A percentile compares a stretch with the other conserved stretches of the same genome.
Evolutionary conservation across 768 basidiomycete species (phyloP).

Genomic region (Auricularia auricula-judae): DNA sequence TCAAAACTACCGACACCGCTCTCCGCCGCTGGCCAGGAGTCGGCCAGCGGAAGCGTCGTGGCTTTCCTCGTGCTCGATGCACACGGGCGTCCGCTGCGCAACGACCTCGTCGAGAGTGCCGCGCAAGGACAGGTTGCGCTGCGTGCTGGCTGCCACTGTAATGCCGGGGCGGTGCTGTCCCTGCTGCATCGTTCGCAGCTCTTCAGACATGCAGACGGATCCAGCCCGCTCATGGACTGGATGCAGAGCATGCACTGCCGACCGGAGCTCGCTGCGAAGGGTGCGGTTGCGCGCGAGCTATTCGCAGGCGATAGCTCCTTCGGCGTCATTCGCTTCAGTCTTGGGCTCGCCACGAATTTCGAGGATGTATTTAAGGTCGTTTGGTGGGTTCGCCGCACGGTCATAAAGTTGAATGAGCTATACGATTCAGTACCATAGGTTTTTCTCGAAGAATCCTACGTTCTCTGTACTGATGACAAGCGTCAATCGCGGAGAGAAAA

Average conservation of each 20-base stretch:
- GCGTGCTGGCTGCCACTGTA: constrained; percentile 82
- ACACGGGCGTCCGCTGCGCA: constrained; percentile 51
- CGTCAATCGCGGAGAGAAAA: too few relatives aligned
- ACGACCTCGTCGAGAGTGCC: constrained; percentile 29
- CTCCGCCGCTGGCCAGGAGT: constrained; percentile 49
- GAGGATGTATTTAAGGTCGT: constrained; percentile 43
- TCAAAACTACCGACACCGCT: constrained; percentile 48
- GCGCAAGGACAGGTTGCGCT: constrained; percentile 1
- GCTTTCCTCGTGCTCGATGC: constrained; percentile 22
- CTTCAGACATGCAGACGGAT: constrained; percentile 38
- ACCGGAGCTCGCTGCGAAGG: background rate
- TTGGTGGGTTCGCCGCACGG: constrained; percentile 9
- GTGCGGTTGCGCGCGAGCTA: background rate
- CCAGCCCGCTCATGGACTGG: constrained; percentile 35
- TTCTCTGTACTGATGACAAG: too few relatives aligned
- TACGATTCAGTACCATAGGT: too few relatives aligned
- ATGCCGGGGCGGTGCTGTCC: constrained; percentile 70
- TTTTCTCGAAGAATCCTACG: too few relatives aligned
- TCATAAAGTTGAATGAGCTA: too few relatives aligned
- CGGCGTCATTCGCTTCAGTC: constrained; percentile 27
- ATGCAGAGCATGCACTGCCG: background rate
- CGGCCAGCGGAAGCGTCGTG: constrained; percentile 42
- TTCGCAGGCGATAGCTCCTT: background rate
- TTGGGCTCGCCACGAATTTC: constrained; percentile 73
- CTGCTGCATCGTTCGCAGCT: constrained; percentile 58